Percentiles rank a stretch among this genome's conserved stretches.
phyloP scores from a whole-genome alignment of 1,139 yeast species.

The Lodderomyces jiufengensis region DNA sequence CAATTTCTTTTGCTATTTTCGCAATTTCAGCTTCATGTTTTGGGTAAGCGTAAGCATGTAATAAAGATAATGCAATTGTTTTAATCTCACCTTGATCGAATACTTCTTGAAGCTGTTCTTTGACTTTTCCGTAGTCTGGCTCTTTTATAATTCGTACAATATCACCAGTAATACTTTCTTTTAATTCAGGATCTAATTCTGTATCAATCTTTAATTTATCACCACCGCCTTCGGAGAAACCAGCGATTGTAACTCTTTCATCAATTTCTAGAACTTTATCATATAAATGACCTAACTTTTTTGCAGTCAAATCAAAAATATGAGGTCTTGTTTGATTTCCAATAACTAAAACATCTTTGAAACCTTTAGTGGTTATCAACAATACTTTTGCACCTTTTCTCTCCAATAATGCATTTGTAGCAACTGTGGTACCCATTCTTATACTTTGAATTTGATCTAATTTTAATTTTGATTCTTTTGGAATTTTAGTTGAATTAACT shows the following conservation, averaged over 20 bases:
- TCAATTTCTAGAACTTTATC: constrained; percentile 36
- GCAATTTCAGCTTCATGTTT: constrained; percentile 37
- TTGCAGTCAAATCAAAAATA: constrained; percentile 37
- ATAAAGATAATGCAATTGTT: constrained; percentile 37
- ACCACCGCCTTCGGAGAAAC: constrained; percentile 43
- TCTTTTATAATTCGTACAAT: constrained; percentile 26
- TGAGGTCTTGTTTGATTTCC: constrained; percentile 42
- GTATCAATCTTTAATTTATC: constrained; percentile 19
- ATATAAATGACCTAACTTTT: constrained; percentile 34
- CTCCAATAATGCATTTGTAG: constrained; percentile 41
- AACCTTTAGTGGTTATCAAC: constrained; percentile 49
- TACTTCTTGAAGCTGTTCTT: constrained; percentile 22
- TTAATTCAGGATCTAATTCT: constrained; percentile 22
- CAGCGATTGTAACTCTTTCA: constrained; percentile 40
- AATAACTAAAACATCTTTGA: constrained; percentile 43
- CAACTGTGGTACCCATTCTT: constrained; percentile 41
- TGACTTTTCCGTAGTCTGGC: constrained; percentile 29
- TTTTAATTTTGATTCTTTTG: constrained; percentile 32
- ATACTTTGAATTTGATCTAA: constrained; percentile 30
- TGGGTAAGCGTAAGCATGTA: constrained; percentile 41
- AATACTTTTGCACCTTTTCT: constrained; percentile 52
- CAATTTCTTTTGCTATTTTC: constrained; percentile 32
- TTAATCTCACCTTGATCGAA: constrained; percentile 25
- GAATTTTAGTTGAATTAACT: constrained; percentile 48
- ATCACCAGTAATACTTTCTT: constrained; percentile 37